Base-by-base conservation (phyloP, 371 early-diverging fungal species). In the Syncephalastrum contaminatum region DNA sequence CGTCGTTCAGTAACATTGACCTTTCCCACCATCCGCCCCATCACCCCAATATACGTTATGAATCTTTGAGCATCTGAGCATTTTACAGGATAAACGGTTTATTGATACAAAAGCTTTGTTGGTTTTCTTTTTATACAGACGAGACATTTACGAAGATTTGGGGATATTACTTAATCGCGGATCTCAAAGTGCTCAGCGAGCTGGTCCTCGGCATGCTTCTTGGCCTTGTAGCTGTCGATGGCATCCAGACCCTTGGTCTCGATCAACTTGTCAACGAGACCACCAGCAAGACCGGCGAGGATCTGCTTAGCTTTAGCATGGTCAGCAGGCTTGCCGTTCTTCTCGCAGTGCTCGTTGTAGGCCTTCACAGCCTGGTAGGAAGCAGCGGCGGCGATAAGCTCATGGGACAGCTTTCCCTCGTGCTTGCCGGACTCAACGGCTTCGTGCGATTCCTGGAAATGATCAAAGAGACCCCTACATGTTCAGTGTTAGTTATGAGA, bases 191-290 rank as follows among this genome's bases (percentile, higher is more conserved):
- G 62, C 3, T 58, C 18, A 41, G 48, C 36, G 63, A 67, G 64
- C 40, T 64, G 65, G 12, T 71, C 63, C 54, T 77, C 73, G 48
- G 71, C 72, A 12, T 77, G 66, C 30, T 54, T 54, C 65, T 74
- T 74, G 43, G 78, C 78, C 67, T 72, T 78, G 42, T 59, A 41
- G 51, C 61, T 61, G 59, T 78, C 78, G 60, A 78, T 41, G 55
- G 52, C 66, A 53, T 78, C 73, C 56, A 78, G 69, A 61, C 78
- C 78, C 70, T 78, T 78, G 62, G 78, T 78, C 55, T 78, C 78
- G 57, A 74, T 54, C 64, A 81, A 61, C 60, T 70, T 80, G 67
- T 80, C 80, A 43, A 80, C 40, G 43, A 71, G 70, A 56, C 60
- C 82, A 65, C 70, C 83, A 25, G 73, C 78, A 47, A 80, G 64